Percentiles rank a stretch among this genome's conserved stretches.
These are phyloP conservation scores for Penicillium frequentans DNA, from an alignment of 2,329 filamentous ascomycete species.

Conservation along the genomic window DNA sequence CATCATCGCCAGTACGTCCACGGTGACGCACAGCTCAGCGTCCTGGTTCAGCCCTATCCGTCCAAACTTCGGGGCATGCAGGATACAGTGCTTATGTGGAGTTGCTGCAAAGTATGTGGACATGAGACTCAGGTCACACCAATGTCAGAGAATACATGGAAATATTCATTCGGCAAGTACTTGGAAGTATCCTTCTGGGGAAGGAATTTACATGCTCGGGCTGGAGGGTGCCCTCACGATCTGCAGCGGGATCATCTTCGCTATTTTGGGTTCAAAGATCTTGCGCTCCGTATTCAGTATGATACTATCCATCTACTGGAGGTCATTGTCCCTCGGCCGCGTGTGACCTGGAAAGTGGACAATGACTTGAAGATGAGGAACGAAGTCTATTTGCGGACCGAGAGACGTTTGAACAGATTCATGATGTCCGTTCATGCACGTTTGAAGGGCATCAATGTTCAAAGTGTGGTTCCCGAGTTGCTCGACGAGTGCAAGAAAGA, in stretches of 20 bases:
- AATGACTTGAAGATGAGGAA: constrained; percentile 92
- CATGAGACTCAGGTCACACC: constrained; percentile 84
- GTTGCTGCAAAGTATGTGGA: constrained; percentile 86
- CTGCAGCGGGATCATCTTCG: constrained; percentile 88
- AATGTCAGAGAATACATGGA: constrained; percentile 95
- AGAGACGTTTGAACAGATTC: constrained; percentile 81
- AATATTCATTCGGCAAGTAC: constrained; percentile 98
- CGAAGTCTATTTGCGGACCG: constrained; percentile 77
- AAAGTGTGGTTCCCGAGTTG: constrained; percentile 87
- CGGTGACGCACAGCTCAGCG: constrained; percentile 87
- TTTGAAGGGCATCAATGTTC: constrained; percentile 83
- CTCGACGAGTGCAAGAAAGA: constrained; percentile 77
- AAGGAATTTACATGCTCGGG: constrained; percentile 71
- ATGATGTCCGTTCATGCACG: constrained; percentile 82
- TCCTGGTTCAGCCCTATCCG: constrained; percentile 78
- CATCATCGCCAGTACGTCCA: constrained; percentile 98
- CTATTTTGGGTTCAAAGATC: constrained; percentile 86
- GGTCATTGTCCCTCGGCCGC: constrained; percentile 84
- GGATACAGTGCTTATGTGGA: constrained; percentile 95
- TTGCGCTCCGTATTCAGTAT: constrained; percentile 85
- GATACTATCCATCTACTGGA: constrained; percentile 91
- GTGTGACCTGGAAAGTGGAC: constrained; percentile 97
- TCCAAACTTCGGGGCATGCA: constrained; percentile 64
- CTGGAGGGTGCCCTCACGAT: constrained; percentile 82
- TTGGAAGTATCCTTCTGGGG: constrained; percentile 98